Conservation (phyloP, 257 asterid species). For the Sherardia arvensis region DNA sequence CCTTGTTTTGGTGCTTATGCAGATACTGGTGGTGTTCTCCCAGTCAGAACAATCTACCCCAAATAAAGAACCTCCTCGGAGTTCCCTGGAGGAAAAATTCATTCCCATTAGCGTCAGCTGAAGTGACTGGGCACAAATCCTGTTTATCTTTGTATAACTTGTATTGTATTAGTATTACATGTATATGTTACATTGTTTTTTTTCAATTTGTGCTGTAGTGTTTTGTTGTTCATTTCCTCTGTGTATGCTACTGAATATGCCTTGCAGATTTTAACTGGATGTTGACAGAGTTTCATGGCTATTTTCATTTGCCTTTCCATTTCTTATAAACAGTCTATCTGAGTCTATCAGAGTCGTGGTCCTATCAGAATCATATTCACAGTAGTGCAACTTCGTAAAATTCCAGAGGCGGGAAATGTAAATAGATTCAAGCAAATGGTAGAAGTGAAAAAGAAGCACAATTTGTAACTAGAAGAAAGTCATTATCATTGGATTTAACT, state of each 20-base stretch:
- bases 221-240: not conserved
- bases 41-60: conserved; percentile 56
- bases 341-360: too few relatives aligned
- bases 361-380: too few relatives aligned
- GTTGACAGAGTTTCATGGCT: too few relatives aligned
- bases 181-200: not conserved
- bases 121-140: not conserved
- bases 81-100: conserved; percentile 40
- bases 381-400: too few relatives aligned
- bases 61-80: conserved; percentile 22
- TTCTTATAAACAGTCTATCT: too few relatives aligned
- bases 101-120: conserved; percentile 26
- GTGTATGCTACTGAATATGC: too few relatives aligned
- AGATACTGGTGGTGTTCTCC: conserved; percentile 51
- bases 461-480: not conserved
- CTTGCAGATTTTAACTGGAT: too few relatives aligned
- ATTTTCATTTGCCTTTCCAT: too few relatives aligned
- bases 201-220: not conserved
- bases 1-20: conserved; percentile 53
- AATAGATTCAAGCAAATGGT: not conserved
- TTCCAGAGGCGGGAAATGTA: too few relatives aligned
- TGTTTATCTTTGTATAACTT: not conserved
- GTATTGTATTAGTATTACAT: not conserved
- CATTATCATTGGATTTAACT: not conserved
- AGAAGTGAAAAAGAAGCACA: not conserved